These are phyloP conservation scores for Eremochloa ophiuroides DNA, from an alignment of 176 grass and related monocot species.

Conservation along the genomic window DNA sequence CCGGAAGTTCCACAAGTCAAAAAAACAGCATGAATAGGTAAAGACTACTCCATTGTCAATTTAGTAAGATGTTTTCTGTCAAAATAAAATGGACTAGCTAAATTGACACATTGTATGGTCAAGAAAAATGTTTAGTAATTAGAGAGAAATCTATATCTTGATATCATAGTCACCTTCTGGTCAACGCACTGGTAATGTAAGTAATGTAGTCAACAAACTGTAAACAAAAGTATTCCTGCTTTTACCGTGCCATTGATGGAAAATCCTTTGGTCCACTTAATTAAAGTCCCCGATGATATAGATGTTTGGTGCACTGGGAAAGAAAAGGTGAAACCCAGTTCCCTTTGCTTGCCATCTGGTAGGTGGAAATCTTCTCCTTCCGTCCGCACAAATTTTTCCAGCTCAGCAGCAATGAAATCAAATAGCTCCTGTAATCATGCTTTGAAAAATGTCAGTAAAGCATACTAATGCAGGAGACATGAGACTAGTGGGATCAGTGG, in stretches of 20 bases:
- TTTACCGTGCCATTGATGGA: slow-evolving; percentile 78
- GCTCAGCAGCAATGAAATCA: slow-evolving; percentile 79
- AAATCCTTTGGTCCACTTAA: slow-evolving; percentile 98
- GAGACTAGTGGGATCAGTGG: not conserved
- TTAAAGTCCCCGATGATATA: slow-evolving; percentile 74
- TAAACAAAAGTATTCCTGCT: not conserved
- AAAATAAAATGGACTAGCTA: not conserved
- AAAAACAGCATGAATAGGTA: not conserved
- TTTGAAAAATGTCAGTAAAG: slow-evolving; percentile 30
- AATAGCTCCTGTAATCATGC: slow-evolving; percentile 63
- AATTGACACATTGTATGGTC: slow-evolving; percentile 11
- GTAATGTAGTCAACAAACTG: slow-evolving; percentile 1
- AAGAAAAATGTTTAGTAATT: not conserved
- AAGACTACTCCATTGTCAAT: not conserved
- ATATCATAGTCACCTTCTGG: not conserved
- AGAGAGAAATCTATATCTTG: not conserved
- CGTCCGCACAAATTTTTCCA: slow-evolving; percentile 71
- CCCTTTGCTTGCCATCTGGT: slow-evolving; percentile 68
- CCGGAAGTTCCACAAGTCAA: not conserved
- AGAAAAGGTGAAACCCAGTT: slow-evolving; percentile 93
- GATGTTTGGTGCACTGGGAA: slow-evolving; percentile 89
- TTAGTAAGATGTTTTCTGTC: not conserved
- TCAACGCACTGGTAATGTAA: not conserved
- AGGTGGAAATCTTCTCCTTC: slow-evolving; percentile 76
- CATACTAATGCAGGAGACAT: not conserved